Base-by-base conservation (phyloP, 2,329 filamentous ascomycete species). In the Colletotrichum chrysophilum region DNA sequence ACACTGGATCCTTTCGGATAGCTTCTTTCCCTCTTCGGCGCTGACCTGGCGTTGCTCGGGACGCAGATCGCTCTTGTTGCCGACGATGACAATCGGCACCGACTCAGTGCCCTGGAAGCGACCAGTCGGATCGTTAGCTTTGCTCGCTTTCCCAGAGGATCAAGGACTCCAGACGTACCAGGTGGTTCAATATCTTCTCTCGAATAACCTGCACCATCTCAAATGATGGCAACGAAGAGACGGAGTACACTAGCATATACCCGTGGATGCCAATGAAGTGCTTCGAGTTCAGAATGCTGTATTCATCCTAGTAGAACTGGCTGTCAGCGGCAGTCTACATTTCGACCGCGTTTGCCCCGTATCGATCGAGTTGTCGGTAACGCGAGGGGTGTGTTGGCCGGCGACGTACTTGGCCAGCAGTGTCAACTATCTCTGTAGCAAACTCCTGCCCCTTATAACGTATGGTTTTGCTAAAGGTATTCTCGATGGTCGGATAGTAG, bases 261-360 rank as follows among this genome's bases (percentile, higher is more conserved):
- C 97, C 97, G 88, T 99, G 97, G 79, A 98, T 98, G 78, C 97
- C 97, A 84, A 99, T 98, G 82, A 98, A 98, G 84, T 98, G 96
- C 88, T 98, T 98, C 77, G 95, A 98, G 86, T 98, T 98, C 77
- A 99, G 90, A 79, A 98, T 98, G 83, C 95, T 98, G 89, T 99
- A 99, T 86, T 99, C 97, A 88, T 99, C 97, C 94, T 97, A 82
- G 52, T 13, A 24, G 32, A 72, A 60, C 26, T 13, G 58, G 18
- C 10, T 30, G 26, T 26, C 28, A 30, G 26, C 28, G 58, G 18
- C 58, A 61, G 28, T 32, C 43, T 52, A 13, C 43, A 21, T 13
- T 52, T 52, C 43, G 10, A 52, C 43, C n/a, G 10, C 43, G 58
- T 14, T 61, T 61, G 58, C 18, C 24, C 18, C 32, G 9, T 36